Evolutionary conservation across 768 basidiomycete species (phyloP).

Genomic region (Calocera cornea): DNA sequence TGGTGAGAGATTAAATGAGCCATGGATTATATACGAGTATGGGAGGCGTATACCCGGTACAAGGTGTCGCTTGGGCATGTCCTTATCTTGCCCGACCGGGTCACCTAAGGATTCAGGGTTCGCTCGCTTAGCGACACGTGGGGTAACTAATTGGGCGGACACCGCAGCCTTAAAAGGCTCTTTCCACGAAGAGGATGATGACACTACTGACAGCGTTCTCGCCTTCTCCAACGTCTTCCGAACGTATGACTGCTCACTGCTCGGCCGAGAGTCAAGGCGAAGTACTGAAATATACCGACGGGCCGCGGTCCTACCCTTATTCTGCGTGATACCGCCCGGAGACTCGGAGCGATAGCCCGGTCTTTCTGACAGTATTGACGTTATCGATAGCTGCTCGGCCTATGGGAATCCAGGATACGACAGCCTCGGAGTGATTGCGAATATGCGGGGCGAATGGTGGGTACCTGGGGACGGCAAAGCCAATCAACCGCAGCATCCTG

Average conservation of each 20-base stretch:
- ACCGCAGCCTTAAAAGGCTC: background rate
- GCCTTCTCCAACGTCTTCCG: background rate
- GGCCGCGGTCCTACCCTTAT: background rate
- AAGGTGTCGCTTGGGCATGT: background rate
- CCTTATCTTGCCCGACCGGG: background rate
- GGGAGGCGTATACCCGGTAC: background rate
- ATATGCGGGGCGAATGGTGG: background rate
- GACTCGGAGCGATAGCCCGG: no score
- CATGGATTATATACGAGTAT: background rate
- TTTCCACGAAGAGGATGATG: background rate
- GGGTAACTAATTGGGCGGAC: background rate
- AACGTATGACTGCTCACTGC: background rate
- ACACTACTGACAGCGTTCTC: background rate
- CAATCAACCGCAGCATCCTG: background rate
- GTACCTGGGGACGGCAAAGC: background rate
- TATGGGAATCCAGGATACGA: background rate
- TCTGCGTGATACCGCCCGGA: background rate
- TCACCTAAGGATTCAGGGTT: constrained; percentile 2
- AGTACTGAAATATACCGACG: background rate
- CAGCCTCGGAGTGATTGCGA: no score
- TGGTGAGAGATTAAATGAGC: background rate
- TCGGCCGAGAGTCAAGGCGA: background rate
- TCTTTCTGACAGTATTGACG: background rate
- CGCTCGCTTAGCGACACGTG: background rate
- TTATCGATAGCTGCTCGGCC: background rate